phyloP scores from a whole-genome alignment of 148 eudicot genomes.

The Rheum nobile region DNA sequence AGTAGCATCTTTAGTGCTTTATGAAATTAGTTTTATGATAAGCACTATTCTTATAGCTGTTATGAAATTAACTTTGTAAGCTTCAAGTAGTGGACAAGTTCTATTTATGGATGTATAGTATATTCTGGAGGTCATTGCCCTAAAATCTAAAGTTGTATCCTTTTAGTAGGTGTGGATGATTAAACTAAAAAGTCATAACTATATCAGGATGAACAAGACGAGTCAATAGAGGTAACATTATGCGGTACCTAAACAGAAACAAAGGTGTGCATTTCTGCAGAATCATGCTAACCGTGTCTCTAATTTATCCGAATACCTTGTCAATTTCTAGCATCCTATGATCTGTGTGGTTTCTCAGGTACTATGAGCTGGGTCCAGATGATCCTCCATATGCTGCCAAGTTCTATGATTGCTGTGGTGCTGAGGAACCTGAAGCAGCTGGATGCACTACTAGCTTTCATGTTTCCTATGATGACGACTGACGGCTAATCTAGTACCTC shows the following conservation, averaged over 20 bases:
- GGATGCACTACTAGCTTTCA: constrained; percentile 60
- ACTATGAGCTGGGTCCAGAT: constrained; percentile 76
- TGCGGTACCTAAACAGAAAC: background rate
- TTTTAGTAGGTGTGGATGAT: background rate
- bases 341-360: constrained; percentile 25
- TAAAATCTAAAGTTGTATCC: background rate
- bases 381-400: constrained; percentile 96
- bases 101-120: background rate
- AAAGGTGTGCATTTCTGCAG: background rate
- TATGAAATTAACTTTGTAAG: background rate
- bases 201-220: background rate
- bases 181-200: background rate
- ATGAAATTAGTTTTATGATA: background rate
- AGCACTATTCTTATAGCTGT: background rate
- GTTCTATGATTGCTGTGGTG: constrained; percentile 95
- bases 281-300: background rate
- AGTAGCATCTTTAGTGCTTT: too few species aligned
- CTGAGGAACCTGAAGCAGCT: constrained; percentile 66
- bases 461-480: constrained; percentile 67
- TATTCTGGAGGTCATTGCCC: background rate
- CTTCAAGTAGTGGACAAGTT: background rate
- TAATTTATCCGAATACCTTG: background rate
- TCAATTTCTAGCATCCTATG: constrained; percentile 6
- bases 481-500: background rate
- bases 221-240: background rate